Percentiles rank a stretch among this genome's conserved stretches.
phyloP scores from a whole-genome alignment of 495 filamentous ascomycete genomes.

The Oleoguttula mirabilis region DNA sequence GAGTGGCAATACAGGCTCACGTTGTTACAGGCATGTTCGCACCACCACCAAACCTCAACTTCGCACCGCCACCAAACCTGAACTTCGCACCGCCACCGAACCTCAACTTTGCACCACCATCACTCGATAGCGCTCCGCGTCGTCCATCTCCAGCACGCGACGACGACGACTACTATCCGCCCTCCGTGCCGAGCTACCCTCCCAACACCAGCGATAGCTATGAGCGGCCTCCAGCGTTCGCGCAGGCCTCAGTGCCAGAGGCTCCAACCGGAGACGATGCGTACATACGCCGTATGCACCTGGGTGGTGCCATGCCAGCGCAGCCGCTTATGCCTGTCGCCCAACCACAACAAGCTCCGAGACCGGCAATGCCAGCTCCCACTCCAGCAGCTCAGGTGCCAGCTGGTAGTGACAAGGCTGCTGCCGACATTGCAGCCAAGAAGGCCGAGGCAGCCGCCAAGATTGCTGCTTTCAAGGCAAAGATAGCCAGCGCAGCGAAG shows the following conservation, averaged over 20 bases:
- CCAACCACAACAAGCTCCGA: too few relatives aligned
- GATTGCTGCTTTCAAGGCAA: conserved; percentile 20
- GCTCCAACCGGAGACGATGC: too few relatives aligned
- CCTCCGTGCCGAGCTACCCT: conserved; percentile 31
- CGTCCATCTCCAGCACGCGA: conserved; percentile 1
- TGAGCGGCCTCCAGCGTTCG: too few relatives aligned
- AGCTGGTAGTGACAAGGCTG: too few relatives aligned
- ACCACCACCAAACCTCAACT: conserved; percentile 15
- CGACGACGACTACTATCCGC: conserved; percentile 15
- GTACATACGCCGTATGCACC: too few relatives aligned
- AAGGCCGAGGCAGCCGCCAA: conserved; percentile 15
- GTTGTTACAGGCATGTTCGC: conserved; percentile 17
- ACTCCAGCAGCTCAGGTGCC: not conserved
- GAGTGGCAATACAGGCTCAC: not conserved
- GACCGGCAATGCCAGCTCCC: not conserved
- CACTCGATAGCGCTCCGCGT: conserved; percentile 6
- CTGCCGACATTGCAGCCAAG: conserved; percentile 9
- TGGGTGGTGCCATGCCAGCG: conserved; percentile 25
- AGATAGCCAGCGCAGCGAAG: conserved; percentile 10
- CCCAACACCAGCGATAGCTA: too few relatives aligned
- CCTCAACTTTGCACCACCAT: conserved; percentile 17
- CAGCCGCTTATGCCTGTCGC: not conserved
- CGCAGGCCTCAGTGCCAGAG: too few relatives aligned
- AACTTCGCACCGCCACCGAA: conserved; percentile 18
- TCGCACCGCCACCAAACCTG: conserved; percentile 18